These are phyloP conservation scores for Saccharomyces uvarum DNA, from an alignment of 1,139 yeast species.

Conservation along the genomic window DNA sequence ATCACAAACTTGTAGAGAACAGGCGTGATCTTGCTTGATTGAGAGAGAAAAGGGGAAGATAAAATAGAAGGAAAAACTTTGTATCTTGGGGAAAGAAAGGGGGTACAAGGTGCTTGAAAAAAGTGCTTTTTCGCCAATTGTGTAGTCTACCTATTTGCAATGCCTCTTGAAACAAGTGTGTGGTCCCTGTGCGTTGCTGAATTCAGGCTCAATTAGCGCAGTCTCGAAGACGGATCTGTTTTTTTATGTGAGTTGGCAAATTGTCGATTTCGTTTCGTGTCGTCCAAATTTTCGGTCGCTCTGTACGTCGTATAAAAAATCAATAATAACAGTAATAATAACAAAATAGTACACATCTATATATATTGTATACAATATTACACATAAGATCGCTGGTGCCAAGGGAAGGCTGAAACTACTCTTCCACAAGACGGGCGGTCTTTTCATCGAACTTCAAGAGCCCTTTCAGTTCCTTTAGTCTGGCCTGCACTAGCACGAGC, in stretches of 20 bases:
- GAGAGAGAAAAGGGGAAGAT: neutral
- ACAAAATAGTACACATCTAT: neutral
- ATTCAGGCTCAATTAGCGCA: neutral
- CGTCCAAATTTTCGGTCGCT: conserved; percentile 1
- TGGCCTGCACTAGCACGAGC: conserved; percentile 33
- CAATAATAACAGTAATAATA: neutral
- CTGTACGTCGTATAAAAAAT: neutral
- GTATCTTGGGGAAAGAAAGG: neutral
- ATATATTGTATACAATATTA: too few species aligned
- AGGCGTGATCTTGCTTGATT: neutral
- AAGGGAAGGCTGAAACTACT: neutral
- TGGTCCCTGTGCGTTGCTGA: neutral
- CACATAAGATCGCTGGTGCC: too few species aligned
- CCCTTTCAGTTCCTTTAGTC: conserved; percentile 30
- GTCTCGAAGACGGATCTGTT: conserved; percentile 1
- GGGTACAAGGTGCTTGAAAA: neutral
- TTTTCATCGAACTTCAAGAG: conserved; percentile 25
- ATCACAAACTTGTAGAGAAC: neutral
- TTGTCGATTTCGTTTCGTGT: conserved; percentile 1
- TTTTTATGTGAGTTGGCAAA: neutral
- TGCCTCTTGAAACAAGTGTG: neutral
- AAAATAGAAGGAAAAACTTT: neutral
- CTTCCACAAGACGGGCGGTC: conserved; percentile 2
- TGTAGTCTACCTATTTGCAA: neutral
- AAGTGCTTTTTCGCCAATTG: neutral